phyloP scores from a whole-genome alignment of 2,329 filamentous ascomycete genomes.

The Cercospora sp. region DNA sequence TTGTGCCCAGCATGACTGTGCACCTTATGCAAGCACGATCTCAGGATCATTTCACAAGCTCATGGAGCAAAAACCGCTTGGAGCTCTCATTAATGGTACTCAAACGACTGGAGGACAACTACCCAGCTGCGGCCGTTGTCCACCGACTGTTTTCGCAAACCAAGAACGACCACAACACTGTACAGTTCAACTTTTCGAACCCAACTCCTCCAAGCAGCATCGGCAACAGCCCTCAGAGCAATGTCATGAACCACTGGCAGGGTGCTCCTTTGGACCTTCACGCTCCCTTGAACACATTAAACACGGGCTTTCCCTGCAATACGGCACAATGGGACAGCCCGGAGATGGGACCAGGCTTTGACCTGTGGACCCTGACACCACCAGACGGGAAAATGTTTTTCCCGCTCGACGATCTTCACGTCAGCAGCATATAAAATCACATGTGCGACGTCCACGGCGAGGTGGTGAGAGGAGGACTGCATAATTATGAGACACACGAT shows the following conservation, averaged over 20 bases:
- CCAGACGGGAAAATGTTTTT: slow-evolving; percentile 11
- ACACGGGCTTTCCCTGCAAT: background rate
- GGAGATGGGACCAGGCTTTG: background rate
- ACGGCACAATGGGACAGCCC: slow-evolving; percentile 8
- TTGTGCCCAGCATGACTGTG: slow-evolving; percentile 22
- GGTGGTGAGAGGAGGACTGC: background rate
- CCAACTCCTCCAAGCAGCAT: slow-evolving; percentile 1
- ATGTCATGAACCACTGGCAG: slow-evolving; percentile 3
- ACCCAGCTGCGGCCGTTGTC: slow-evolving; percentile 9
- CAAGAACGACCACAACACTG: background rate
- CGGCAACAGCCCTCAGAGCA: background rate
- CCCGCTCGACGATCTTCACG: slow-evolving; percentile 9
- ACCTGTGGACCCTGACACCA: slow-evolving; percentile 6
- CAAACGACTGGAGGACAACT: slow-evolving; percentile 13
- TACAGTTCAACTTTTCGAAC: slow-evolving; percentile 1
- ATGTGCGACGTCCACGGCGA: background rate
- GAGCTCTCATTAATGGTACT: slow-evolving; percentile 20
- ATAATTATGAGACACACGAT: slow-evolving; percentile 2
- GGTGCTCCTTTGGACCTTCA: slow-evolving; percentile 3
- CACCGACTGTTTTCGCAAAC: slow-evolving; percentile 10
- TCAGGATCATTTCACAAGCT: slow-evolving; percentile 15
- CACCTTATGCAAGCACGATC: slow-evolving; percentile 18
- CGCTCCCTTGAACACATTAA: background rate
- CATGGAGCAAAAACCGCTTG: slow-evolving; percentile 18
- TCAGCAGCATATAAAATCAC: background rate